Evolutionary conservation across 495 filamentous ascomycete genomes (phyloP).

Genomic region (Amphirosellinia nigrospora): DNA sequence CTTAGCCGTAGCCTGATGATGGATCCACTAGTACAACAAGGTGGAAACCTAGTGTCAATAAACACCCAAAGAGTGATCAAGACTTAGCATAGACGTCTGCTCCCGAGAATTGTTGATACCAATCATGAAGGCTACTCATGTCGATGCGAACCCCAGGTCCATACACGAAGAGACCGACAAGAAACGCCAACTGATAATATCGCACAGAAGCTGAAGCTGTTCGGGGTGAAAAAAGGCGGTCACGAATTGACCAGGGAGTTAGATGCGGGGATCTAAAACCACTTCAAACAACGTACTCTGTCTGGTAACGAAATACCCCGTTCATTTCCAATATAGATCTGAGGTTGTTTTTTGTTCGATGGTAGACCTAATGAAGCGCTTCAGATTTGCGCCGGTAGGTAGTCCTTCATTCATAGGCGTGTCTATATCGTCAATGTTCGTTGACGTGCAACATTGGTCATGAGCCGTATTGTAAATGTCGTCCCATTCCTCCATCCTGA

Average conservation of each 20-base stretch:
- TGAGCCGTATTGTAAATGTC: constrained; percentile 68
- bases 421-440: constrained; percentile 49
- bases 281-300: not conserved
- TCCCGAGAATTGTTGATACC: not conserved
- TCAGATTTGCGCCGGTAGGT: constrained; percentile 50
- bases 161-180: not conserved
- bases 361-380: constrained; percentile 66
- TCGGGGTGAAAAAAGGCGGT: not conserved
- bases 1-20: not conserved
- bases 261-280: not conserved
- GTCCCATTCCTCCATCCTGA: constrained; percentile 80
- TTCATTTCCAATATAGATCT: constrained; percentile 67
- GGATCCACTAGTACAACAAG: constrained; percentile 1
- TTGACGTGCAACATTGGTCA: constrained; percentile 62
- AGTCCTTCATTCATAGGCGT: constrained; percentile 50
- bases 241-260: not conserved
- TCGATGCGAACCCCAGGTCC: not conserved
- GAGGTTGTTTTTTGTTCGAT: constrained; percentile 63
- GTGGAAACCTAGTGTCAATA: not conserved
- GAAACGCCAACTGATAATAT: not conserved
- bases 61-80: not conserved
- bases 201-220: not conserved
- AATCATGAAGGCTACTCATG: not conserved
- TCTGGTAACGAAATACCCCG: not conserved
- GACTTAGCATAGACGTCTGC: not conserved